Percentiles rank a stretch among this genome's conserved stretches.
These are phyloP conservation scores for Coix lacrymajobi DNA, from an alignment of 176 grass and related monocot species.

Conservation along the genomic window DNA sequence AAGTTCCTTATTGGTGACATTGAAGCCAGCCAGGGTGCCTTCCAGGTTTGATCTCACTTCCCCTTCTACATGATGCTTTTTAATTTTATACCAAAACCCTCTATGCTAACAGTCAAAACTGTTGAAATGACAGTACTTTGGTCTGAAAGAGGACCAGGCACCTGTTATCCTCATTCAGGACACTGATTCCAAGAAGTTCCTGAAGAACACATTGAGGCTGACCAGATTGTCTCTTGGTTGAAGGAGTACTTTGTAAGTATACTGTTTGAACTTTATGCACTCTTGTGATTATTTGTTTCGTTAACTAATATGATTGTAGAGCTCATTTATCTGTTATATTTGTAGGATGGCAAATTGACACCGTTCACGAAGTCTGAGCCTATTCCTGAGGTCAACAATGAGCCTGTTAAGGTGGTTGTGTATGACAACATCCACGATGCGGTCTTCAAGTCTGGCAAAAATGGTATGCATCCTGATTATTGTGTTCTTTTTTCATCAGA, in stretches of 20 bases:
- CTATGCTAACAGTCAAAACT: conserved; percentile 13
- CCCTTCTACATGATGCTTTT: background rate
- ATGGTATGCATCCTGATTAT: conserved; percentile 41
- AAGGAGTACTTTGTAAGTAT: conserved; percentile 71
- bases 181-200: conserved; percentile 62
- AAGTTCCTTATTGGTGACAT: conserved; percentile 90
- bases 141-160: conserved; percentile 67
- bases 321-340: background rate
- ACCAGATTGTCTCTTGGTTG: conserved; percentile 74
- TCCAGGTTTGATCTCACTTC: conserved; percentile 57
- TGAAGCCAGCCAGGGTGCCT: conserved; percentile 73
- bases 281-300: background rate
- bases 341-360: conserved; percentile 74
- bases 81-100: background rate
- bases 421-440: conserved; percentile 66
- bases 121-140: conserved; percentile 66
- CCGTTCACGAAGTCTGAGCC: conserved; percentile 81
- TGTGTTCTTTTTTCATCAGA: background rate
- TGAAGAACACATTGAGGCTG: conserved; percentile 67
- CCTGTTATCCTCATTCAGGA: conserved; percentile 80
- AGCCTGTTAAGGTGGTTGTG: conserved; percentile 86
- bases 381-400: conserved; percentile 73
- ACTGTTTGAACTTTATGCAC: background rate
- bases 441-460: conserved; percentile 86
- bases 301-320: background rate